phyloP scores from a whole-genome alignment of 495 filamentous ascomycete genomes.

The Haplographium delicatum region DNA sequence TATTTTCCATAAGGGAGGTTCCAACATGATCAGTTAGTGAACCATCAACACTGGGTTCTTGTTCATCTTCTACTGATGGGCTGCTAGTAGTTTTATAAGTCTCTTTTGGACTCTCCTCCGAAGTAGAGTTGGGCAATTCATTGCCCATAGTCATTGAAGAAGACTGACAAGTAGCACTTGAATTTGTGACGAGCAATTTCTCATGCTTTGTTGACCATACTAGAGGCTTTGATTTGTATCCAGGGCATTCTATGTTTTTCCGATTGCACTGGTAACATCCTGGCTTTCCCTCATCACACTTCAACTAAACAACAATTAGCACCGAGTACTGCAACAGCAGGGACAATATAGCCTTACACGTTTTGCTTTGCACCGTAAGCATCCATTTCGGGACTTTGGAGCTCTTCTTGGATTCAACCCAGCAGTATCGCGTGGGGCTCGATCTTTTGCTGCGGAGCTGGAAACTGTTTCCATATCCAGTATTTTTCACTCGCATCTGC shows the following conservation, averaged over 20 bases:
- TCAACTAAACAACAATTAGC: conserved; percentile 35
- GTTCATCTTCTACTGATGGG: not conserved
- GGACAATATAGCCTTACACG: conserved; percentile 30
- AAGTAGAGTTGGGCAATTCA: conserved; percentile 1
- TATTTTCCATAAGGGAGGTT: not conserved
- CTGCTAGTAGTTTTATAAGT: conserved; percentile 19
- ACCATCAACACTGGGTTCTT: not conserved
- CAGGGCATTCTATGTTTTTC: conserved; percentile 44
- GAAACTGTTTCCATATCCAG: not conserved
- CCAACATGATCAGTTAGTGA: not conserved
- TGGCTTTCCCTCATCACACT: conserved; percentile 52
- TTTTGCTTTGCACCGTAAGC: conserved; percentile 44
- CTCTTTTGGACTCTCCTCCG: conserved; percentile 26
- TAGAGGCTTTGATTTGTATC: conserved; percentile 44
- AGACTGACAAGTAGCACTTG: conserved; percentile 8
- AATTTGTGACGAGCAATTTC: conserved; percentile 11
- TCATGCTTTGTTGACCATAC: conserved; percentile 53
- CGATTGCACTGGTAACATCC: conserved; percentile 47
- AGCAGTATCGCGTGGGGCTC: not conserved
- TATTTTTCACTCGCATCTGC: not conserved
- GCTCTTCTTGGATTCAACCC: conserved; percentile 19
- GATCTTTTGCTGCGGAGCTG: not conserved
- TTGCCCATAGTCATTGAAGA: conserved; percentile 1
- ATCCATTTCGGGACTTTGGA: conserved; percentile 20
- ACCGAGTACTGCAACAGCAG: not conserved